Base-by-base conservation (phyloP, 768 basidiomycete species). In the Rhizopogon sp. region DNA sequence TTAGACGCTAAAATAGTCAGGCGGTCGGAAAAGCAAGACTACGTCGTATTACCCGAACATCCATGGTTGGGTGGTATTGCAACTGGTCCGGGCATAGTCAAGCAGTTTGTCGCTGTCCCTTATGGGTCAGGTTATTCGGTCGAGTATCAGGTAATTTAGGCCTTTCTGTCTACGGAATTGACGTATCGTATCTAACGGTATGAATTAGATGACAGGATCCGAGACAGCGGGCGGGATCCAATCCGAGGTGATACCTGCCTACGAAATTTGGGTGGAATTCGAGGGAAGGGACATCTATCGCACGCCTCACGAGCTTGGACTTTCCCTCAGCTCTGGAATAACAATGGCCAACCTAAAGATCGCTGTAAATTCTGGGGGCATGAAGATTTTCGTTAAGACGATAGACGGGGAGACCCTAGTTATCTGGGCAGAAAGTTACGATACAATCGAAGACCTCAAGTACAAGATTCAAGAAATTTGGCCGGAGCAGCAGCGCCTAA, bases 351-450 rank as follows among this genome's bases (percentile, higher is more conserved):
- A 46, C n/a, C 6, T 17, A n/a, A 33, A 25, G 1, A n/a, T 41
- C 7, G 14, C 22, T 47, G 6, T 6, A 14, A 29, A 16, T 20
- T 7, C 10, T 14, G 86, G 87, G 62, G 85, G 87, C 16, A 88
- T 90, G 87, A 85, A 89, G 62, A 87, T 89, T 60, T 88, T 88
- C 60, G 85, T 88, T 54, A 88, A 89, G 76, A 87, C 85, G 0
- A 68, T 89, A 39, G 89, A 87, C 0, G 88, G 88, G 37, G 90
- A 91, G 78, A 90, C 88, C 8, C 91, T 93, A 64, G 90, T 88
- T 6, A 70, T 92, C 5, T 88, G 91, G 72, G 90, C 91, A 49
- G 88, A 91, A 72, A 89, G 88, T 0, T 87, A 83, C 0, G 88
- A 92, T 70, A 91, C 89, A 7, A 90, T 93, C 66, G 87, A 91